Evolutionary conservation across 2,329 filamentous ascomycete species (phyloP).

Genomic region (Fusarium metavorans): DNA sequence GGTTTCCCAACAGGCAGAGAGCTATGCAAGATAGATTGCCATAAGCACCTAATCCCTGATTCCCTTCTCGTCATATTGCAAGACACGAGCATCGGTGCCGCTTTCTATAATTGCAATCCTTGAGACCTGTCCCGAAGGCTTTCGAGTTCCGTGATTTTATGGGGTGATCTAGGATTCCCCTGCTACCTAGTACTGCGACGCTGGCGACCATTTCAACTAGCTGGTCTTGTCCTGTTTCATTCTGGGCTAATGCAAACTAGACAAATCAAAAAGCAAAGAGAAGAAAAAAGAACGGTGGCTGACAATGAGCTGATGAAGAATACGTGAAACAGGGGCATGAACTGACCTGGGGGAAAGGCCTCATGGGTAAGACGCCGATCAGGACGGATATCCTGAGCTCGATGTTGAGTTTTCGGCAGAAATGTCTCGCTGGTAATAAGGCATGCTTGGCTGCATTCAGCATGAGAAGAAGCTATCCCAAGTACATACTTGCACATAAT

Average conservation of each 20-base stretch:
- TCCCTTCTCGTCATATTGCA: background rate
- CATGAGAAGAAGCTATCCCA: background rate
- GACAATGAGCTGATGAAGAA: background rate
- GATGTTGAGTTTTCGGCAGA: background rate
- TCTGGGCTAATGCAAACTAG: background rate
- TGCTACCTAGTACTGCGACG: background rate
- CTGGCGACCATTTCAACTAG: background rate
- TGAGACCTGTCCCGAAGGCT: background rate
- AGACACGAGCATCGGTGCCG: background rate
- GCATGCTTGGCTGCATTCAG: background rate
- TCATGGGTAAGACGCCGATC: background rate
- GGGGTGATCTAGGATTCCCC: background rate
- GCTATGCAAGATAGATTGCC: background rate
- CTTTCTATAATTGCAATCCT: background rate
- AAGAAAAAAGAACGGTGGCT: background rate
- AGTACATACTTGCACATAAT: background rate
- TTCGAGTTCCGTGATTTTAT: background rate
- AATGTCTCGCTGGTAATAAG: background rate
- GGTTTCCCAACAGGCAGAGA: background rate
- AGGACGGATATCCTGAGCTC: background rate
- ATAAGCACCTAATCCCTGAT: background rate
- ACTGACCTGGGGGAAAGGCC: background rate
- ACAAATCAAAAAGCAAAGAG: background rate
- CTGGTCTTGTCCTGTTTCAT: background rate
- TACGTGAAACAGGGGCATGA: background rate